Evolutionary conservation across 139 green algal genomes (phyloP), one percentile per base, ranked within the genome.

Genomic region (Chlamydomonas eustigma): DNA sequence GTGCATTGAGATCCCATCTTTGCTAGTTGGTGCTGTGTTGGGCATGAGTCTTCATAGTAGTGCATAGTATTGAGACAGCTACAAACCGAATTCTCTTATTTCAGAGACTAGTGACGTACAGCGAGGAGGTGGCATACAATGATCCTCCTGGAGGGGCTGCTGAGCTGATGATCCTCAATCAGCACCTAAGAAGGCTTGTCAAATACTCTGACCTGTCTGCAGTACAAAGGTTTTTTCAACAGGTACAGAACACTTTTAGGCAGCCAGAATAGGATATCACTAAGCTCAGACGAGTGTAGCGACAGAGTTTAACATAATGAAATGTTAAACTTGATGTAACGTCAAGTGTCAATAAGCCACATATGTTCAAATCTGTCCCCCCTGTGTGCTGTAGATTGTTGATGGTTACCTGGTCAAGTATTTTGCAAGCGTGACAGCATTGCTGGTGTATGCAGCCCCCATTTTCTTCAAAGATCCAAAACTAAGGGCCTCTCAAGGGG

Each of bases 101-200:
- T 12, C 87, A 92, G 87, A 80, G 90, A 28, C 81, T 96, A 80
- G 90, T 93, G 31, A 75, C 80, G 1, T 75, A 90, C 22, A 80
- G 86, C 5, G 92, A 97, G 83, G 92, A 97, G 85, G 79, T 97
- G 65, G 93, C 92, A 18, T 98, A 94, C 88, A 98, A 98, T 79
- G 94, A 98, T 86, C 94, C 94, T 0, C 82, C 84, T 8, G 80
- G 51, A 2, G 83, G 39, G 28, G 82, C 83, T 4, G 74, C 71
- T 34, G 94, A 98, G 83, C 76, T 92, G 76, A 85, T 97, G 33
- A 91, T 98, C 51, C 84, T 98, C 8, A 96, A 97, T 85, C 85
- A 94, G 84, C 92, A 97, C 85, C 87, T 98, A 65, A 76, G 83
- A 25, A 80, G 92, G n/a, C 84, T 98, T 67, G 74, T 96, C 44